These are phyloP conservation scores for Plantago elongata DNA, from an alignment of 257 asterid genomes.

Conservation along the genomic window DNA sequence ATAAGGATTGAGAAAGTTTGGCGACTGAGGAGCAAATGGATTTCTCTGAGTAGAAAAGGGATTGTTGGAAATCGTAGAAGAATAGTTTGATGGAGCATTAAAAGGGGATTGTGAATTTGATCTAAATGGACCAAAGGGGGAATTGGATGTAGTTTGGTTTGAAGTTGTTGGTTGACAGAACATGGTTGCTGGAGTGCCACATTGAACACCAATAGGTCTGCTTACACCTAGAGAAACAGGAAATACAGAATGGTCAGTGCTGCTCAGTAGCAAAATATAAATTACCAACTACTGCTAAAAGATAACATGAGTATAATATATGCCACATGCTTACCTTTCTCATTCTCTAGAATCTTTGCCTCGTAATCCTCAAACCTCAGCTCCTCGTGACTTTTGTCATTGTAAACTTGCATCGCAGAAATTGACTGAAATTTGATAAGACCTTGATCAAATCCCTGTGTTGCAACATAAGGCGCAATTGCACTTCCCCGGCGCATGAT, in stretches of 20 bases:
- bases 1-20: conserved; percentile 7
- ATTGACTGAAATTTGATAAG: conserved; percentile 16
- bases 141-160: too few species aligned
- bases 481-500: conserved; percentile 8
- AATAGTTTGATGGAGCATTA: neutral
- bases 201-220: neutral
- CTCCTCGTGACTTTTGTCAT: conserved; percentile 29
- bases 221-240: conserved; percentile 21
- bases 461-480: conserved; percentile 15
- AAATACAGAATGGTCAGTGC: neutral
- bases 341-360: neutral
- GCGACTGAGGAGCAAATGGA: neutral
- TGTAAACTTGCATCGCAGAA: conserved; percentile 23
- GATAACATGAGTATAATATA: neutral
- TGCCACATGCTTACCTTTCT: conserved; percentile 15
- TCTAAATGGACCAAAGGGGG: neutral
- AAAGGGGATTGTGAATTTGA: too few species aligned
- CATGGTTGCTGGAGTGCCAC: conserved; percentile 1
- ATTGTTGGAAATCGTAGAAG: neutral
- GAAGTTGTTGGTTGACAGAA: neutral
- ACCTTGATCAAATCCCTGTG: neutral
- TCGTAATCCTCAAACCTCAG: conserved; percentile 25
- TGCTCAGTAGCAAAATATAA: neutral
- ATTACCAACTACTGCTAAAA: conserved; percentile 7
- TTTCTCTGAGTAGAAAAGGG: neutral